These are phyloP conservation scores for Phytophthora pisi DNA, from an alignment of 352 stramenopile species.

Conservation along the genomic window DNA sequence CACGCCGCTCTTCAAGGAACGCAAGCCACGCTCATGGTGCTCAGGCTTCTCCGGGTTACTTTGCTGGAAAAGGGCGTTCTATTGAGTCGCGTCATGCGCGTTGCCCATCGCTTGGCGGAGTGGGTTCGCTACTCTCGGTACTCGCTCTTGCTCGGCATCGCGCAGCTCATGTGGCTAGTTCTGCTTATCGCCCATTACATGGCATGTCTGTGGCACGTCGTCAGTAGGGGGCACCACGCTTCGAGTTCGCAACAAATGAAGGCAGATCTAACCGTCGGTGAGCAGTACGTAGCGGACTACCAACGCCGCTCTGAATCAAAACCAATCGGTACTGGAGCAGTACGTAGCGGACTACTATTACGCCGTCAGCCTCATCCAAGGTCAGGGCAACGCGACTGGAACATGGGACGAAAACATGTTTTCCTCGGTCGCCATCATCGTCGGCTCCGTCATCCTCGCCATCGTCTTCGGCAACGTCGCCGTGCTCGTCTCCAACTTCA, in stretches of 20 bases:
- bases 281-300: too few species aligned
- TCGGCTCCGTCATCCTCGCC: neutral
- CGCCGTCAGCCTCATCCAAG: neutral
- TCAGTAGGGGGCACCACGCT: neutral
- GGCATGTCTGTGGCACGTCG: neutral
- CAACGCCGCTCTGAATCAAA: too few species aligned
- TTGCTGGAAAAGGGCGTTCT: slow-evolving; percentile 22
- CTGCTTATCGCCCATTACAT: neutral
- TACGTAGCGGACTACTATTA: neutral
- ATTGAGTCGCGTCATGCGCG: slow-evolving; percentile 22
- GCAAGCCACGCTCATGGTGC: slow-evolving; percentile 22
- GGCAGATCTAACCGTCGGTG: too few species aligned
- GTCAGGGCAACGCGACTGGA: neutral
- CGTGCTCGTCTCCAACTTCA: neutral
- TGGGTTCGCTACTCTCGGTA: slow-evolving; percentile 33
- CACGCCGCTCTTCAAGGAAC: too few species aligned
- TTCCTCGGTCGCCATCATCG: neutral
- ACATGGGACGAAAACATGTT: neutral
- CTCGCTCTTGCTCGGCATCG: slow-evolving; percentile 11
- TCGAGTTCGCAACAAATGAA: too few species aligned
- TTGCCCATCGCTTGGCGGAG: slow-evolving; percentile 31
- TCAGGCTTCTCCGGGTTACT: slow-evolving; percentile 8
- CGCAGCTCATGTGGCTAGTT: neutral
- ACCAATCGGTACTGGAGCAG: neutral
- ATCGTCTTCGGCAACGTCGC: neutral